Evolutionary conservation across 1,139 yeast species (phyloP).

Genomic region (Suhomyces wounanorum): DNA sequence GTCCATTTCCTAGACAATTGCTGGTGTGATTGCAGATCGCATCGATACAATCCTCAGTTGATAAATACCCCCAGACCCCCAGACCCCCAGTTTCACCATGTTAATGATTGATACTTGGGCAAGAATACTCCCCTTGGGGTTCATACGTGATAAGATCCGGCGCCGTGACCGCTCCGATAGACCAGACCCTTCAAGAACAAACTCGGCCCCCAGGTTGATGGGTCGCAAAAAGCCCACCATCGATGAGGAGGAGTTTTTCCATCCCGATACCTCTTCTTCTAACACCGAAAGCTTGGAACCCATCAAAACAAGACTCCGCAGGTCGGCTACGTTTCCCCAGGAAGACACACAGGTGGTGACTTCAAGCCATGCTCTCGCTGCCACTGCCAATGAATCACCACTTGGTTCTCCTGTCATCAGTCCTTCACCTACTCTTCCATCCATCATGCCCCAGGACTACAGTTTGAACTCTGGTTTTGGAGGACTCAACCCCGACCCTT

Average conservation of each 20-base stretch:
- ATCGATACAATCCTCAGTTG: no score
- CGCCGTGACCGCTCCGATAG: constrained; percentile 1
- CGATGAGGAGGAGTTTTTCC: background rate
- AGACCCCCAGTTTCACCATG: background rate
- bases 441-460: background rate
- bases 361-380: constrained; percentile 15
- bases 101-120: constrained; percentile 8
- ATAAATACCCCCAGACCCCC: background rate
- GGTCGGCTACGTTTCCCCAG: constrained; percentile 6
- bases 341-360: constrained; percentile 9
- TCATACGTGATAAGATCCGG: constrained; percentile 8
- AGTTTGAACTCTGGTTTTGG: background rate
- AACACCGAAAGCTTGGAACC: background rate
- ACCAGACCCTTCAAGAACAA: background rate
- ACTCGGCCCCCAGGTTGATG: background rate
- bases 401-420: background rate
- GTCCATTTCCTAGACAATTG: no score
- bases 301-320: background rate
- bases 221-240: constrained; percentile 1
- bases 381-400: constrained; percentile 3
- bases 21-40: background rate
- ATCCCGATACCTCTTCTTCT: background rate
- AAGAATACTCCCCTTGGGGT: constrained; percentile 9
- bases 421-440: background rate
- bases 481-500: background rate